Evolutionary conservation across 208 protist genomes (phyloP).

Genomic region (Acanthamoeba lenticulata): DNA sequence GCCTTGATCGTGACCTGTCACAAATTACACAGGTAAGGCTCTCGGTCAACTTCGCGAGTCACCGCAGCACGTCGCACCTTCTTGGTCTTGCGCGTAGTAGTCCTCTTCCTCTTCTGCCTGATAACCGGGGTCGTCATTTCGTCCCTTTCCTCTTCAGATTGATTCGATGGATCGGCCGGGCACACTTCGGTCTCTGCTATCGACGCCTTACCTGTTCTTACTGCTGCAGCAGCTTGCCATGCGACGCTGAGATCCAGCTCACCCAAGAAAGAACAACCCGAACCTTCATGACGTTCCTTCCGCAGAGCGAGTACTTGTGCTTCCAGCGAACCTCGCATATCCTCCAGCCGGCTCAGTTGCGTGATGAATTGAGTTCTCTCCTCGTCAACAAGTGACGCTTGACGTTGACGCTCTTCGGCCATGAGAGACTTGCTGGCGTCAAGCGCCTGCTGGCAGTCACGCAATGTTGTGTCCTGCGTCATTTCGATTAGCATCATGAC

Average conservation of each 20-base stretch:
- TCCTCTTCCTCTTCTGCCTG: not conserved
- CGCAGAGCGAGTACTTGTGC: not conserved
- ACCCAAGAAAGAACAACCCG: not conserved
- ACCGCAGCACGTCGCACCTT: not conserved
- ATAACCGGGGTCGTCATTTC: not conserved
- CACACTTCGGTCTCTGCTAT: not conserved
- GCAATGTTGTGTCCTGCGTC: not conserved
- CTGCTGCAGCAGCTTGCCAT: not conserved
- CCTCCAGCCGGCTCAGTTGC: not conserved
- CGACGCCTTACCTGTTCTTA: not conserved
- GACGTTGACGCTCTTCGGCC: not conserved
- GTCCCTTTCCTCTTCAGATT: not conserved
- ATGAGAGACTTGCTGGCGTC: not conserved
- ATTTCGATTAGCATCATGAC: no score
- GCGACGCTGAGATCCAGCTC: not conserved
- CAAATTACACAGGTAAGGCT: no score
- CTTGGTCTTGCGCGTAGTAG: not conserved
- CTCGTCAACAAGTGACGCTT: not conserved
- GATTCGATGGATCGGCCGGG: constrained; percentile 13
- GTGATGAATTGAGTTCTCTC: not conserved
- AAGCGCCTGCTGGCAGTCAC: not conserved
- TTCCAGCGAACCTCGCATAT: not conserved
- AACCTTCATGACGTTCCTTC: not conserved
- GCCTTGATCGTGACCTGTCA: no score
- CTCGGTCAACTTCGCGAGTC: no score